Conservation (phyloP, 768 basidiomycete species). For the Collybia sordida region DNA sequence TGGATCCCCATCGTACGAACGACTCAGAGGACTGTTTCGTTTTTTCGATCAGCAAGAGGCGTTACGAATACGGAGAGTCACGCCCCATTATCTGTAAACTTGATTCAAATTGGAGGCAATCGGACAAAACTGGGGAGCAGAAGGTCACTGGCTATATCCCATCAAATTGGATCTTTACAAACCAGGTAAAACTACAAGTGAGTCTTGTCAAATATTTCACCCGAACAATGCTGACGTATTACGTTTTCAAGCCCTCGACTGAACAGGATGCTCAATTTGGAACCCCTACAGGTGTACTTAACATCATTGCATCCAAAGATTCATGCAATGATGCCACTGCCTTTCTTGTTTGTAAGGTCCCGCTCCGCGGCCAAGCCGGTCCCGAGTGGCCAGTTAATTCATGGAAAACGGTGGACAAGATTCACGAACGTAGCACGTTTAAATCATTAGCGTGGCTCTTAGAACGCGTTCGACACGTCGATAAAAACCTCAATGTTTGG, state of each 20-base stretch:
- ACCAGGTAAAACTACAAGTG: slow-evolving; percentile 55
- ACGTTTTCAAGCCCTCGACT: slow-evolving; percentile 45
- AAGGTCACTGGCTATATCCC: slow-evolving; percentile 59
- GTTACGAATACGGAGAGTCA: slow-evolving; percentile 80
- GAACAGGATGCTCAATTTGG: slow-evolving; percentile 61
- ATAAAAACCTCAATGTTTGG: slow-evolving; percentile 69
- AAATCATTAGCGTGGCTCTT: slow-evolving; percentile 83
- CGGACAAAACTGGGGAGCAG: slow-evolving; percentile 45
- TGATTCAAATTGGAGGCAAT: slow-evolving; percentile 78
- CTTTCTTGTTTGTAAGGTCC: slow-evolving; percentile 74
- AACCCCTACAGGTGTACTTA: slow-evolving; percentile 54
- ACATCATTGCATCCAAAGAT: slow-evolving; percentile 51
- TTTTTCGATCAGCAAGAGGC: slow-evolving; percentile 75
- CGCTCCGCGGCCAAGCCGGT: slow-evolving; percentile 68
- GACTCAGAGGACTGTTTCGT: slow-evolving; percentile 79
- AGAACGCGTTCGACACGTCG: slow-evolving; percentile 77
- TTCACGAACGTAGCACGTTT: slow-evolving; percentile 83
- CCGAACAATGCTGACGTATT: slow-evolving; percentile 4
- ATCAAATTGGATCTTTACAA: slow-evolving; percentile 59
- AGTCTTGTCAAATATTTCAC: slow-evolving; percentile 16
- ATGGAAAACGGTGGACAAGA: slow-evolving; percentile 84
- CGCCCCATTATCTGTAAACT: slow-evolving; percentile 77
- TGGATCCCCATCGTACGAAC: slow-evolving; percentile 85
- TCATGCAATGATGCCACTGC: slow-evolving; percentile 78
- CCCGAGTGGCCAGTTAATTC: slow-evolving; percentile 72